Evolutionary conservation across 345 rosid genomes (phyloP).

Genomic region (Syzygium grande): DNA sequence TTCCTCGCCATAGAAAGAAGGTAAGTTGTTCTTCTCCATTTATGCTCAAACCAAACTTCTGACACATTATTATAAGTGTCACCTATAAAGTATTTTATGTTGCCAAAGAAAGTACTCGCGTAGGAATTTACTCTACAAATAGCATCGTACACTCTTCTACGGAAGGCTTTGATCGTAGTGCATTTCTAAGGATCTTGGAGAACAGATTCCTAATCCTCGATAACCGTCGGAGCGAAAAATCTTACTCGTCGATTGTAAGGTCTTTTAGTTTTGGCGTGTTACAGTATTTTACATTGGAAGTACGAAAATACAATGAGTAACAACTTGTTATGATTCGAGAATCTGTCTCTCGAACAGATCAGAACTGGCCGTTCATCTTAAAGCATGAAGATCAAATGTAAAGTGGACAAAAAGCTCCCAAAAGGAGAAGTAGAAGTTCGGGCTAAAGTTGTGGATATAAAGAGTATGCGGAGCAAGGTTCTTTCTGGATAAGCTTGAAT

Average conservation of each 20-base stretch:
- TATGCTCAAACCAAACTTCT: background rate
- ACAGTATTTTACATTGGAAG: background rate
- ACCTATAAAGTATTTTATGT: background rate
- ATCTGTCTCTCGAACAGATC: background rate
- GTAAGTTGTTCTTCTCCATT: background rate
- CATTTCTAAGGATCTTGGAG: background rate
- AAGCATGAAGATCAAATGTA: background rate
- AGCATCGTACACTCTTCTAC: background rate
- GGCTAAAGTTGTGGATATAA: background rate
- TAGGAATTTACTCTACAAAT: background rate
- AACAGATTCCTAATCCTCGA: background rate
- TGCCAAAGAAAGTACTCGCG: background rate
- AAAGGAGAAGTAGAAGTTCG: background rate
- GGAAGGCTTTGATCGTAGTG: background rate
- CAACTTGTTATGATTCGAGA: background rate
- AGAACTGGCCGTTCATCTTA: background rate
- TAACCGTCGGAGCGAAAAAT: background rate
- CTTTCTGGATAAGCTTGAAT: background rate
- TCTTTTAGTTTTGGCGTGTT: background rate
- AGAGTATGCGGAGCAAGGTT: background rate
- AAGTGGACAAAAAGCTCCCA: background rate
- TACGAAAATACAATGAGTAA: accelerated
- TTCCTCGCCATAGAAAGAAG: background rate
- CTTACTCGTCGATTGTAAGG: accelerated
- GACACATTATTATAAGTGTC: background rate